Conservation (phyloP, 495 filamentous ascomycete species). For the Xylaria flabelliformis region DNA sequence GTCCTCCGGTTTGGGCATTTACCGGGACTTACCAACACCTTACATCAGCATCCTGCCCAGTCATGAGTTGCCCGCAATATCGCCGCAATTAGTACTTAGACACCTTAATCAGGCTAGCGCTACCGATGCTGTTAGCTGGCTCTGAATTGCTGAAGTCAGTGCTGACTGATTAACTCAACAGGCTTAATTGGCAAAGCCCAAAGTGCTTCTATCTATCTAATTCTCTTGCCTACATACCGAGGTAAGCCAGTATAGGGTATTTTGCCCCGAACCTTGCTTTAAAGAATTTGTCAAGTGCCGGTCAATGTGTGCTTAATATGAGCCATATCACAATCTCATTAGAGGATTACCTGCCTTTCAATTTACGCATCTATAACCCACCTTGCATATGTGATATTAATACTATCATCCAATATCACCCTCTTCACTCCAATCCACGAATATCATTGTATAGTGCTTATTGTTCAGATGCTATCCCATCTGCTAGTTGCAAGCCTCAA, state of each 20-base stretch:
- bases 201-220: background rate
- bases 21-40: constrained; percentile 24
- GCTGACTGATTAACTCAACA: constrained; percentile 20
- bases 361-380: background rate
- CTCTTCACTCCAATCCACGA: background rate
- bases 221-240: background rate
- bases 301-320: background rate
- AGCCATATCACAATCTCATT: background rate
- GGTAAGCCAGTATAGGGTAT: background rate
- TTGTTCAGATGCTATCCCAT: background rate
- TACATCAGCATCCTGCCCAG: constrained; percentile 20
- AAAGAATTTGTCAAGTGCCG: constrained; percentile 4
- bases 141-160: constrained; percentile 22
- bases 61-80: background rate
- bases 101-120: background rate
- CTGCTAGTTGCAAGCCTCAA: background rate
- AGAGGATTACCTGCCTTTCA: background rate
- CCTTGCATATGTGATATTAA: background rate
- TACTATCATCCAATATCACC: background rate
- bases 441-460: background rate
- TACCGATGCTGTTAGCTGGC: background rate
- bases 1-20: background rate
- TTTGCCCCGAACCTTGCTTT: background rate
- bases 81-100: constrained; percentile 8
- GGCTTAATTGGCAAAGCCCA: background rate